Evolutionary conservation across 2,329 filamentous ascomycete genomes (phyloP).

Genomic region (Aspergillus tamarii): DNA sequence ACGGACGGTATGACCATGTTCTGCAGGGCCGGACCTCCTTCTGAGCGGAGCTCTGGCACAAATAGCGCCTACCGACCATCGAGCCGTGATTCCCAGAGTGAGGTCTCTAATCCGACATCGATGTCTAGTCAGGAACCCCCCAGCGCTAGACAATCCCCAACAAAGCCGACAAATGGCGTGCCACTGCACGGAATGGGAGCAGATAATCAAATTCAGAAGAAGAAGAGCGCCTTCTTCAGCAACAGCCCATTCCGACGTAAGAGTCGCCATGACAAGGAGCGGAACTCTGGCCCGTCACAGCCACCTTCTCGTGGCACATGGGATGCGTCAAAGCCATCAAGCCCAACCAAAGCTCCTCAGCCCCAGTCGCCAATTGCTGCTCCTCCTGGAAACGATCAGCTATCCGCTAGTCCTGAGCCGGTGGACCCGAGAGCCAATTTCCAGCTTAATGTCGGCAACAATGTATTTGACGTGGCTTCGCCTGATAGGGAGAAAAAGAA

Average conservation of each 20-base stretch:
- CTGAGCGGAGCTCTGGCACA: conserved; percentile 69
- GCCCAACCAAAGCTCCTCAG: conserved; percentile 47
- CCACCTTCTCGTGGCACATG: conserved; percentile 56
- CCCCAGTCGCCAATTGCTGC: conserved; percentile 14
- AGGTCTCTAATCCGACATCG: conserved; percentile 86
- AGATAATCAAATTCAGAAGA: conserved; percentile 70
- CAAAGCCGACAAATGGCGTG: conserved; percentile 58
- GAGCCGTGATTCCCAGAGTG: conserved; percentile 86
- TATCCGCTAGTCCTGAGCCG: conserved; percentile 72
- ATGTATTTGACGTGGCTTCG: conserved; percentile 89
- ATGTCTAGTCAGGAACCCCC: conserved; percentile 82
- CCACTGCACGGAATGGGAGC: conserved; percentile 52
- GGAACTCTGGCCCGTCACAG: conserved; percentile 40
- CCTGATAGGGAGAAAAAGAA: conserved; percentile 64
- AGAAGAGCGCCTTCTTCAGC: conserved; percentile 86
- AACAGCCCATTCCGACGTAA: conserved; percentile 91
- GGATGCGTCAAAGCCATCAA: conserved; percentile 50
- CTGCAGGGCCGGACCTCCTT: conserved; percentile 74
- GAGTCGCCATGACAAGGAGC: conserved; percentile 76
- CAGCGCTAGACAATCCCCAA: conserved; percentile 73
- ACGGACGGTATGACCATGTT: conserved; percentile 98
- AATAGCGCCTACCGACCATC: conserved; percentile 70
- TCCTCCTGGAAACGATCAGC: conserved; percentile 25
- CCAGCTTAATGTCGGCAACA: conserved; percentile 91
- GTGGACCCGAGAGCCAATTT: conserved; percentile 91